phyloP scores from a whole-genome alignment of 495 filamentous ascomycete species.

The Penicillium argentinense region DNA sequence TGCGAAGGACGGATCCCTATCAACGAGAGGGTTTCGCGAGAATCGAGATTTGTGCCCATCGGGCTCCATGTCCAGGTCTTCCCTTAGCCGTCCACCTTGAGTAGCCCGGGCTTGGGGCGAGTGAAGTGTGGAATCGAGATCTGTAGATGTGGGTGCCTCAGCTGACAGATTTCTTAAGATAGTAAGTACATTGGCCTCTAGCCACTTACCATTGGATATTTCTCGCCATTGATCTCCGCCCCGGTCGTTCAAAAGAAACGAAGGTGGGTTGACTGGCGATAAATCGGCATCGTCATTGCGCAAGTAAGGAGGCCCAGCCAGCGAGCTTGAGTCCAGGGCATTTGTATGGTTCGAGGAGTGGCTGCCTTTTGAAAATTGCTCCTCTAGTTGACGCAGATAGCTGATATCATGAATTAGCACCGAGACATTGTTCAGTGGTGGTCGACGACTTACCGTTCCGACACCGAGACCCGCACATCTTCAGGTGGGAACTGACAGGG shows the following conservation, averaged over 20 bases:
- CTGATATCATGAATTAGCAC: slow-evolving; percentile 9
- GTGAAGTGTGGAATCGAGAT: slow-evolving; percentile 2
- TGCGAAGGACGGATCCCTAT: slow-evolving; percentile 30
- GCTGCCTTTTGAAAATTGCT: slow-evolving; percentile 15
- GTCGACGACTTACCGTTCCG: slow-evolving; percentile 24
- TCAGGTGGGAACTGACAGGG: slow-evolving; percentile 32
- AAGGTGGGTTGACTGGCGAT: slow-evolving; percentile 2
- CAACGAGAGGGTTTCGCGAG: slow-evolving; percentile 31
- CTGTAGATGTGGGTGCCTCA: not conserved
- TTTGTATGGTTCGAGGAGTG: not conserved
- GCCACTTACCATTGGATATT: slow-evolving; percentile 5
- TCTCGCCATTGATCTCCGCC: slow-evolving; percentile 5
- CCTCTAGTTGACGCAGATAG: slow-evolving; percentile 24
- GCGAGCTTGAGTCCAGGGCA: not conserved
- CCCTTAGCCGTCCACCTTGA: not conserved
- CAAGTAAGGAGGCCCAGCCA: slow-evolving; percentile 1
- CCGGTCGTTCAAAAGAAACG: slow-evolving; percentile 6
- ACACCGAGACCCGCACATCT: slow-evolving; percentile 31
- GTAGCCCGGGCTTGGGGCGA: slow-evolving; percentile 1
- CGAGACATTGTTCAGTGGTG: not conserved
- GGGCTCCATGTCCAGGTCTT: slow-evolving; percentile 12
- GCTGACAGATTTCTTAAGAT: too few relatives aligned
- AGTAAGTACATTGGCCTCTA: too few relatives aligned
- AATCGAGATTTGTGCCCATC: slow-evolving; percentile 22
- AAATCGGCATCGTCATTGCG: slow-evolving; percentile 6